Percentiles rank a stretch among this genome's conserved stretches.
Evolutionary conservation across 2,329 filamentous ascomycete genomes (phyloP).

Genomic region (Grosmannia serpens): DNA sequence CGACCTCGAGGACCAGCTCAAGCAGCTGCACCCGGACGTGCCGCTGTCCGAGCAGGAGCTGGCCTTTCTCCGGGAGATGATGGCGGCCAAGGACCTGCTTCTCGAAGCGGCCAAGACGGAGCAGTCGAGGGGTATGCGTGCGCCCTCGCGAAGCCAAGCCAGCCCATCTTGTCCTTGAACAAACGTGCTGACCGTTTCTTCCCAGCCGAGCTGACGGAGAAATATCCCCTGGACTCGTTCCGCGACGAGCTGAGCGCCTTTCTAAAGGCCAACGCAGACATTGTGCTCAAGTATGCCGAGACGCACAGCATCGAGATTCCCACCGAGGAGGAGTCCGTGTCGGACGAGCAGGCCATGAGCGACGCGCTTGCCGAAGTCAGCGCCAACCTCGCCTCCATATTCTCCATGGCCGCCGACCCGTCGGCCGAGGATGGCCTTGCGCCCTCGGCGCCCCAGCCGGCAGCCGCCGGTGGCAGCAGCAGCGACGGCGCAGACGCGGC

Average conservation of each 20-base stretch:
- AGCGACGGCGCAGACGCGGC: not conserved
- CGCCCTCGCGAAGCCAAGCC: not conserved
- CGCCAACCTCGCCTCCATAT: not conserved
- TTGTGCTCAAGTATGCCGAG: constrained; percentile 24
- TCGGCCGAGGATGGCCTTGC: not conserved
- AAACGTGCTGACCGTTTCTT: not conserved
- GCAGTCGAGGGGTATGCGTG: constrained; percentile 17
- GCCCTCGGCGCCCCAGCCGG: not conserved
- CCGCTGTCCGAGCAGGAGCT: constrained; percentile 11
- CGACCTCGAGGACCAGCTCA: constrained; percentile 40
- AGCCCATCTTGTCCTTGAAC: not conserved
- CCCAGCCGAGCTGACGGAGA: constrained; percentile 20
- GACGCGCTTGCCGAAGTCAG: not conserved
- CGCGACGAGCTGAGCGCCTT: constrained; percentile 21
- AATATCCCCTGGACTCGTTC: constrained; percentile 27
- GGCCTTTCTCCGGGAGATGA: constrained; percentile 9
- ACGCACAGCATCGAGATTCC: constrained; percentile 26
- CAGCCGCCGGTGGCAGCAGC: not conserved
- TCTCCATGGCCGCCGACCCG: not conserved
- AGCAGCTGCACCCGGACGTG: constrained; percentile 22
- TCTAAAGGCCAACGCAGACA: constrained; percentile 19
- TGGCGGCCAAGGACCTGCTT: constrained; percentile 27
- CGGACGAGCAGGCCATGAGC: constrained; percentile 8
- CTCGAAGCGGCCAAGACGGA: constrained; percentile 44
- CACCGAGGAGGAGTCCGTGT: constrained; percentile 17